These are phyloP conservation scores for Spirogloea muscicola DNA, from an alignment of 139 green algal species.

Conservation along the genomic window DNA sequence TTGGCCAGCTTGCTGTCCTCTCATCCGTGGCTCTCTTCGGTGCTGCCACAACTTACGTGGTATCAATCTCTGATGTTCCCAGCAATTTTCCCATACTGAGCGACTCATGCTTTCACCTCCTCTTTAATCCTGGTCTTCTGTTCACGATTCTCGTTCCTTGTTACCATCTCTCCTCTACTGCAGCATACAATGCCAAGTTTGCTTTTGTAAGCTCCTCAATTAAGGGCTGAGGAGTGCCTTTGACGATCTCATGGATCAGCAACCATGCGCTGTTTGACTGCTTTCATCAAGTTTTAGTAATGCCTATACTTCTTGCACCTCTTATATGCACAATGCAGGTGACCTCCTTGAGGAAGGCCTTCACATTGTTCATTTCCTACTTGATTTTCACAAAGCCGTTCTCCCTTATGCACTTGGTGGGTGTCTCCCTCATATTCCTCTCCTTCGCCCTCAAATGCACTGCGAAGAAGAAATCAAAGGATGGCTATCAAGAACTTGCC, in stretches of 20 bases:
- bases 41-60: slow-evolving; percentile 19
- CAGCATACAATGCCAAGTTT: background rate
- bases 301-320: too few relatives aligned
- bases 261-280: too few relatives aligned
- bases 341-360: slow-evolving; percentile 19
- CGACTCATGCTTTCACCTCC: background rate
- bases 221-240: too few relatives aligned
- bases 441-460: slow-evolving; percentile 7
- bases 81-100: background rate
- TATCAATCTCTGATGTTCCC: slow-evolving; percentile 13
- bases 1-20: slow-evolving; percentile 26
- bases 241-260: too few relatives aligned
- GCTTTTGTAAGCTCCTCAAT: too few relatives aligned
- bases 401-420: slow-evolving; percentile 4
- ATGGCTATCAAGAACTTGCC: too few relatives aligned
- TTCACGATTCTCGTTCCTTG: background rate
- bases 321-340: too few relatives aligned
- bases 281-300: too few relatives aligned
- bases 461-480: background rate
- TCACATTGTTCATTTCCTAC: slow-evolving; percentile 29
- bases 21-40: slow-evolving; percentile 17
- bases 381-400: slow-evolving; percentile 44
- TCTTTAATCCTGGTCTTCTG: background rate
- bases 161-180: background rate
- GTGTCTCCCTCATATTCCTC: slow-evolving; percentile 16